Evolutionary conservation across 495 filamentous ascomycete genomes (phyloP).

Genomic region (Aspergillus olivimuriae): DNA sequence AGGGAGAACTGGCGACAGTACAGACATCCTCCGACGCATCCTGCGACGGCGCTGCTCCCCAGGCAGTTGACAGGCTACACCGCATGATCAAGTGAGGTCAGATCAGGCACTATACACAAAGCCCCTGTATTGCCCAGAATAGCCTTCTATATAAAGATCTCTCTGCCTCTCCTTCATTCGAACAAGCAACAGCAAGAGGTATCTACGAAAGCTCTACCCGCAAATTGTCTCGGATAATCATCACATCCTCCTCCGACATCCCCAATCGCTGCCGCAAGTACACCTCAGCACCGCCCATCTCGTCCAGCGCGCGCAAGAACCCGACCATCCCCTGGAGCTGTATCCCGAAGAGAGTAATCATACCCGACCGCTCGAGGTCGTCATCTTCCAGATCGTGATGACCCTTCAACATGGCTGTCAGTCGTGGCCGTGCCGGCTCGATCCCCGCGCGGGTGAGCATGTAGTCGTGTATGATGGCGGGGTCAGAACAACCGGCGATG

Average conservation of each 20-base stretch:
- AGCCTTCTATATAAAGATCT: too few species aligned
- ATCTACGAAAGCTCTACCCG: background rate
- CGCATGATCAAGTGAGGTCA: too few species aligned
- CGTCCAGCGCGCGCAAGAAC: background rate
- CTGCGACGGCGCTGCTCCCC: too few species aligned
- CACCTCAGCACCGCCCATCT: background rate
- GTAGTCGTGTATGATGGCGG: constrained; percentile 47
- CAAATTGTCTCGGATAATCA: background rate
- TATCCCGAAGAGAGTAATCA: background rate
- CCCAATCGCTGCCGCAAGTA: background rate
- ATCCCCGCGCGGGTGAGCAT: constrained; percentile 25
- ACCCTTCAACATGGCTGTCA: constrained; percentile 16
- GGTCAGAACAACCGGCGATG: constrained; percentile 40
- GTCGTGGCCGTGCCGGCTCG: constrained; percentile 20
- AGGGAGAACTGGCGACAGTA: too few species aligned
- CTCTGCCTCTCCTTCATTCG: too few species aligned
- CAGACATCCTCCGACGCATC: too few species aligned
- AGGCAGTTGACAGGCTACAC: too few species aligned
- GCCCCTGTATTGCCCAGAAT: too few species aligned
- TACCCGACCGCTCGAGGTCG: background rate
- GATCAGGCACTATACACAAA: too few species aligned
- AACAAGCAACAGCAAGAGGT: too few species aligned
- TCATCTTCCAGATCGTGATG: background rate
- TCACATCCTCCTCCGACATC: background rate
- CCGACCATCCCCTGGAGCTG: background rate